Evolutionary conservation across 768 basidiomycete genomes (phyloP).

Genomic region (Lactarius evosmus): DNA sequence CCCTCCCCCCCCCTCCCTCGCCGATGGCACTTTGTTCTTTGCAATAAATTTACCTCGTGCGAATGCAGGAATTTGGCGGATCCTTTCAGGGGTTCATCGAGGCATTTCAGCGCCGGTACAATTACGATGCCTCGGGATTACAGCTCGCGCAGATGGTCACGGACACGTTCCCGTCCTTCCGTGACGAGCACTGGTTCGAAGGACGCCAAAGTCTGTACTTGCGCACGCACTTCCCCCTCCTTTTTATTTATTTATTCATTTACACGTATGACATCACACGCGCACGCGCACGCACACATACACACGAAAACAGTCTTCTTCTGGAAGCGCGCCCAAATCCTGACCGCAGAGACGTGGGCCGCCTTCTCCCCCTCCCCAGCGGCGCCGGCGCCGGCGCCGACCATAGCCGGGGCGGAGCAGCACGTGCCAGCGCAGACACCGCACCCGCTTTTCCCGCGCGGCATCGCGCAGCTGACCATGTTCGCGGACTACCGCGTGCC

Average conservation of each 20-base stretch:
- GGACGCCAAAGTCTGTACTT: constrained; percentile 49
- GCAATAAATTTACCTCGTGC: neutral
- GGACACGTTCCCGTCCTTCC: constrained; percentile 29
- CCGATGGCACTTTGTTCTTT: neutral
- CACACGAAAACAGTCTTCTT: constrained; percentile 53
- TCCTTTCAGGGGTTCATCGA: constrained; percentile 27
- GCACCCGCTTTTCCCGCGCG: constrained; percentile 77
- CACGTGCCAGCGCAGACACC: too few relatives aligned
- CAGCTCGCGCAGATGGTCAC: constrained; percentile 29
- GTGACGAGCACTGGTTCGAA: constrained; percentile 28
- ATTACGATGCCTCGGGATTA: constrained; percentile 21
- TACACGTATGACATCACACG: neutral
- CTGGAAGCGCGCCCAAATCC: constrained; percentile 90
- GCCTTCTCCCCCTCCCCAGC: constrained; percentile 86
- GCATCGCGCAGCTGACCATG: constrained; percentile 75
- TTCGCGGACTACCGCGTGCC: constrained; percentile 93
- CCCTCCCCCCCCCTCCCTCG: neutral
- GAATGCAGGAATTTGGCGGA: constrained; percentile 19
- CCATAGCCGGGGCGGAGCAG: constrained; percentile 21
- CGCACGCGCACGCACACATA: neutral
- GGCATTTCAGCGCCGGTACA: constrained; percentile 23
- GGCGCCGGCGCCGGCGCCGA: constrained; percentile 34
- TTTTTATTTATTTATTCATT: neutral
- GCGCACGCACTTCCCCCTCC: neutral
- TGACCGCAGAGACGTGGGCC: constrained; percentile 90